Evolutionary conservation across 2,329 filamentous ascomycete genomes (phyloP), one percentile per base, ranked within the genome.

Genomic region (Aspergillus sp.): DNA sequence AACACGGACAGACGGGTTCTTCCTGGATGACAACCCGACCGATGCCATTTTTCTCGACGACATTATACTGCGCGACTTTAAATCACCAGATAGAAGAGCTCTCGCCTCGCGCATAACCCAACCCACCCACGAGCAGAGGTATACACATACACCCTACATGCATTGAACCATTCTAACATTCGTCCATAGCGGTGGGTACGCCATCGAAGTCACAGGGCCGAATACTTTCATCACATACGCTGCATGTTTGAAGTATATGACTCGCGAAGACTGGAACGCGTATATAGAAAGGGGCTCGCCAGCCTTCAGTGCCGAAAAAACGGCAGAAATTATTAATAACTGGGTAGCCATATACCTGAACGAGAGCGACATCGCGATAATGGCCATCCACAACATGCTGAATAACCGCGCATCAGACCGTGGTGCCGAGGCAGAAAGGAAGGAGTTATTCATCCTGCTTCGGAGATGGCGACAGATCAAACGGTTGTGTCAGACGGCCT

Each of bases 11-110:
- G 70, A 73, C 55, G 71, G 71, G 14, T 73, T 73, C 52, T 61
- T 61, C 41, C 67, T 69, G 17, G 58, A 67, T 16, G 33, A 60
- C 6, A 73, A 73, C 45, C 58, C 60, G 43, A 70, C 57, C 24
- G 71, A 73, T 52, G 55, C 54, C 4, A 47, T 72, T 26, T 69
- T 60, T 47, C 58, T 73, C 1, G 70, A 73, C 58, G 64, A 69
- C 42, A 65, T 72, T 14, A 61, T 73, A 33, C 59, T 65, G 40
- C 52, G 55, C 3, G 60, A 63, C 10, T 50, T 69, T 9, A 58
- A 50, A 10, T 22, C 35, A 36, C 46, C 55, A 11, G 53, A 65
- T 30, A 60, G 59, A 46, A 56, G 62, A 45, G 55, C 65, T 47
- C 46, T 71, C 6, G 54, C 48, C 49, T 10, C 58, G 61, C 20